These are phyloP conservation scores for Candida sithepensis DNA, from an alignment of 805 yeast species.

Conservation along the genomic window DNA sequence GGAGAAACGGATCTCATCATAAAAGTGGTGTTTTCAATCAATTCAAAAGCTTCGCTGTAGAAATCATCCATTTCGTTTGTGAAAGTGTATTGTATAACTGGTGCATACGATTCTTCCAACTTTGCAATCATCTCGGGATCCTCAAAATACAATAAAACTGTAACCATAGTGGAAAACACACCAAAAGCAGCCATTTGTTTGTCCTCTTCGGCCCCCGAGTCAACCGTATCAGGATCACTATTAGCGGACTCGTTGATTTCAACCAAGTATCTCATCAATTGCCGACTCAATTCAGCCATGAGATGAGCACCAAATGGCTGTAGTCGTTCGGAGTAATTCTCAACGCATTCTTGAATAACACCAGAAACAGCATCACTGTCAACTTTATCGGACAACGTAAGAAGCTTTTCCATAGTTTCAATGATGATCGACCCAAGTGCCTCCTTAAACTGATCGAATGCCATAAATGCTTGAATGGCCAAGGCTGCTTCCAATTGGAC, in stretches of 20 bases:
- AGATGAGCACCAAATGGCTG: slow-evolving; percentile 85
- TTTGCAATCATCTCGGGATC: slow-evolving; percentile 68
- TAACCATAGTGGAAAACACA: slow-evolving; percentile 78
- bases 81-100: slow-evolving; percentile 69
- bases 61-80: slow-evolving; percentile 69
- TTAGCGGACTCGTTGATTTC: slow-evolving; percentile 66
- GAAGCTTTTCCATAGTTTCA: slow-evolving; percentile 75
- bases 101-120: slow-evolving; percentile 71
- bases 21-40: slow-evolving; percentile 73
- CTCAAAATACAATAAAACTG: slow-evolving; percentile 84
- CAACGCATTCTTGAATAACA: slow-evolving; percentile 95
- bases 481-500: slow-evolving; percentile 81
- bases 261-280: slow-evolving; percentile 64
- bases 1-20: slow-evolving; percentile 59
- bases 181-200: slow-evolving; percentile 87
- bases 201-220: slow-evolving; percentile 46
- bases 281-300: slow-evolving; percentile 60
- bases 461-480: slow-evolving; percentile 77
- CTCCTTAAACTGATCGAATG: slow-evolving; percentile 60
- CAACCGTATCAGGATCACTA: slow-evolving; percentile 44
- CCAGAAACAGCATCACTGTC: slow-evolving; percentile 85
- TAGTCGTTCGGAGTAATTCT: slow-evolving; percentile 78
- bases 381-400: slow-evolving; percentile 70
- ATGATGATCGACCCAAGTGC: slow-evolving; percentile 67
- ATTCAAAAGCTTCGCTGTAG: slow-evolving; percentile 75